phyloP scores from a whole-genome alignment of 768 basidiomycete genomes.

The Hydnomerulius pinastri region DNA sequence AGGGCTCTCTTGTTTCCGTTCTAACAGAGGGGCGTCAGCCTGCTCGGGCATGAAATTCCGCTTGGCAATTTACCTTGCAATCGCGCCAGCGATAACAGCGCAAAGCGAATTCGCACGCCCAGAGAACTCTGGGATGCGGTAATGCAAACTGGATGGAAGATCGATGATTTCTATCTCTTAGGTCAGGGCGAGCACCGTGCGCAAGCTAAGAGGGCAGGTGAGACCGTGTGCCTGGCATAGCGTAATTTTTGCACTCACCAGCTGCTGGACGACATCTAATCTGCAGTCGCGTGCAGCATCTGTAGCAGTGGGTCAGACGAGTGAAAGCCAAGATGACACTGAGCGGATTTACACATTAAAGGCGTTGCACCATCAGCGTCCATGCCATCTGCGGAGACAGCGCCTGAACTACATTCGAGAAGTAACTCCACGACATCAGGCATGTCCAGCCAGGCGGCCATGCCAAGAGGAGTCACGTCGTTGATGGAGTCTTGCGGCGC shows the following conservation, averaged over 20 bases:
- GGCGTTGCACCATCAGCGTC: constrained; percentile 78
- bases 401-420: constrained; percentile 61
- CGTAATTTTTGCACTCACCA: constrained; percentile 46
- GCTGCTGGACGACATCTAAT: constrained; percentile 61
- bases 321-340: constrained; percentile 3
- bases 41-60: neutral
- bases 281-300: constrained; percentile 78
- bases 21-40: constrained; percentile 18
- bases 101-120: constrained; percentile 68
- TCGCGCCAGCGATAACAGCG: constrained; percentile 63
- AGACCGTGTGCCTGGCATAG: constrained; percentile 9
- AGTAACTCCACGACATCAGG: constrained; percentile 59
- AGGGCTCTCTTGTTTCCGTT: constrained; percentile 33
- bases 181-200: constrained; percentile 73
- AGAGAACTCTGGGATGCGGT: constrained; percentile 61
- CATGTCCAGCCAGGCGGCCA: constrained; percentile 78
- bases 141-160: constrained; percentile 72
- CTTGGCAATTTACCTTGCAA: constrained; percentile 45
- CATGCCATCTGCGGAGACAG: constrained; percentile 72
- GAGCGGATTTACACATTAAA: constrained; percentile 70
- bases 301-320: constrained; percentile 28
- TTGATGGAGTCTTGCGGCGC: constrained; percentile 69
- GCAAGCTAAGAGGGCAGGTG: constrained; percentile 40
- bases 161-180: constrained; percentile 70
- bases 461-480: constrained; percentile 75